Evolutionary conservation across 768 basidiomycete genomes (phyloP).

Genomic region (Chalciporus pseudorubinellus): DNA sequence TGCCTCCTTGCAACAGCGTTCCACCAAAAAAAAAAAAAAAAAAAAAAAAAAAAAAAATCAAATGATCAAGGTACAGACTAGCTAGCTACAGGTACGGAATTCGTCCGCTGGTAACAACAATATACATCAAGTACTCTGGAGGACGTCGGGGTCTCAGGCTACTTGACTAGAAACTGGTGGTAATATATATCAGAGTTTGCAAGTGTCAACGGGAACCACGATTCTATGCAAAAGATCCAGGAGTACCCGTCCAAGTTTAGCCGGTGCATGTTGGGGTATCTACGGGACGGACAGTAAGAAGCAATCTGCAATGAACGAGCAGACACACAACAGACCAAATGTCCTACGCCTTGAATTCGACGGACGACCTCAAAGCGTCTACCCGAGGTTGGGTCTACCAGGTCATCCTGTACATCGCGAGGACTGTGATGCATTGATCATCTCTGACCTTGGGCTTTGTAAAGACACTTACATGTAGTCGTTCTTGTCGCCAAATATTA

Average conservation of each 20-base stretch:
- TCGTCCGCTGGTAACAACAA: no score
- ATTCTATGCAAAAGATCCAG: constrained; percentile 21
- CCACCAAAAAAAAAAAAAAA: no score
- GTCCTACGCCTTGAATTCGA: neutral
- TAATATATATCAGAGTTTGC: constrained; percentile 17
- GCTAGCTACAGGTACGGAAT: no score
- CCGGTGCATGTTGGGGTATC: constrained; percentile 30
- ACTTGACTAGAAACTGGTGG: no score
- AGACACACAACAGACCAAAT: constrained; percentile 17
- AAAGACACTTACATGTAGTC: constrained; percentile 49
- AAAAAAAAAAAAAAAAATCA: no score
- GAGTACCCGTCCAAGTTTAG: constrained; percentile 23
- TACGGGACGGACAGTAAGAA: neutral
- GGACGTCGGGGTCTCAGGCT: no score
- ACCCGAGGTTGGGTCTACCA: constrained; percentile 26
- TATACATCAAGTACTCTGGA: no score
- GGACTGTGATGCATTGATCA: constrained; percentile 21
- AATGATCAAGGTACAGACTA: no score
- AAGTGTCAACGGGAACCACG: neutral
- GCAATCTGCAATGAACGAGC: neutral
- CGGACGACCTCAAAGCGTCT: constrained; percentile 19
- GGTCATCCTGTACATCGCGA: constrained; percentile 29
- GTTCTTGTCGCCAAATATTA: constrained; percentile 48
- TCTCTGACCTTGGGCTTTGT: neutral
- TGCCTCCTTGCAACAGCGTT: no score